Evolutionary conservation across 805 yeast species (phyloP).

Genomic region (Lipomyces sp.): DNA sequence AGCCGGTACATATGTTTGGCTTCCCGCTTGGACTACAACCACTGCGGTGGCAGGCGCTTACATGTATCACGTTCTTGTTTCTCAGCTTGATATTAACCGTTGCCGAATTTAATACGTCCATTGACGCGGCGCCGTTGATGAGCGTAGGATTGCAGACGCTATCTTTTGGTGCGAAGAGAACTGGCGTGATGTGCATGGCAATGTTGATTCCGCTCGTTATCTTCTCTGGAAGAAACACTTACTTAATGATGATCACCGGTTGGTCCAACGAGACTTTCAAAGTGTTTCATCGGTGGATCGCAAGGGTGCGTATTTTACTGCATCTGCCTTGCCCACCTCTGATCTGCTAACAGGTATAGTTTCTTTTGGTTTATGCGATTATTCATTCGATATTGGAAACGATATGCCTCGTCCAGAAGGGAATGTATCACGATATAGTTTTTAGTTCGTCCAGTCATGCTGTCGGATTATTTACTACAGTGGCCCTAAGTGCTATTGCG

Average conservation of each 20-base stretch:
- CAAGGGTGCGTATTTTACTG: slow-evolving; percentile 44
- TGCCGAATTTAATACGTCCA: slow-evolving; percentile 20
- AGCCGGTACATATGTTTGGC: slow-evolving; percentile 21
- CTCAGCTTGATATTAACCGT: slow-evolving; percentile 37
- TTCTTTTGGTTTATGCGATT: slow-evolving; percentile 42
- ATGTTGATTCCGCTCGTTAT: slow-evolving; percentile 54
- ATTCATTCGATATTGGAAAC: slow-evolving; percentile 60
- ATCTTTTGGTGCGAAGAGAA: slow-evolving; percentile 3
- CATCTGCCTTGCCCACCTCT: background rate
- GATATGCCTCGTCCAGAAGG: slow-evolving; percentile 30
- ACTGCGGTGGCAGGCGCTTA: slow-evolving; percentile 41
- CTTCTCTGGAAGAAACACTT: slow-evolving; percentile 72
- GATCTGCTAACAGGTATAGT: background rate
- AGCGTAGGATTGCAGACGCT: background rate
- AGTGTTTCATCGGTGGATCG: slow-evolving; percentile 62
- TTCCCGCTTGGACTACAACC: slow-evolving; percentile 37
- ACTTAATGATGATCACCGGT: slow-evolving; percentile 61
- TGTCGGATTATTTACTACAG: slow-evolving; percentile 42
- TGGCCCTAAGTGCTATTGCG: slow-evolving; percentile 43
- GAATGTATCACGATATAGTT: background rate
- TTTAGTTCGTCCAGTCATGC: background rate
- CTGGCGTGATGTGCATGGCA: slow-evolving; percentile 33
- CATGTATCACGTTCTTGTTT: slow-evolving; percentile 37
- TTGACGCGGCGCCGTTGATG: slow-evolving; percentile 1
- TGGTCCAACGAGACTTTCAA: slow-evolving; percentile 60